A percentile compares a stretch with the other conserved stretches of the same genome.
phyloP scores from a whole-genome alignment of 306 rosid species.

The Prunus mira region DNA sequence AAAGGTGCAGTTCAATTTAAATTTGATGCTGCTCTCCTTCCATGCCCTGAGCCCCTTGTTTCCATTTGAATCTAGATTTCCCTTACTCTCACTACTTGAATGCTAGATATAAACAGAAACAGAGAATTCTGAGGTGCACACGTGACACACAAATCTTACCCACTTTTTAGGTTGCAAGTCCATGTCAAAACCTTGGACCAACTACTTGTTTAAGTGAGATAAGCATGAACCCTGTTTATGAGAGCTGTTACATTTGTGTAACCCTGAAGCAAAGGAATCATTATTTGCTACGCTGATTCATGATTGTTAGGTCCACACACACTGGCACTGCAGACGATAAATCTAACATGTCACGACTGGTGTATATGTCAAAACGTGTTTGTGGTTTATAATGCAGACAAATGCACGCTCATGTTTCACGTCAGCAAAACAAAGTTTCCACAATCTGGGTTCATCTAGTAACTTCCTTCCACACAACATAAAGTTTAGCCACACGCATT shows the following conservation, averaged over 20 bases:
- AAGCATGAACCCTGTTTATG: not conserved
- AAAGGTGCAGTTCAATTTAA: too few relatives aligned
- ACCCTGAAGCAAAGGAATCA: not conserved
- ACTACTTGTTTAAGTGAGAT: not conserved
- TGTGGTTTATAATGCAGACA: constrained; percentile 1
- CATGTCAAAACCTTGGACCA: constrained; percentile 6
- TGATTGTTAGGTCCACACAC: not conserved
- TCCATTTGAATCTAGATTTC: too few relatives aligned
- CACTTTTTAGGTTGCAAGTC: not conserved
- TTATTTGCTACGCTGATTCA: not conserved
- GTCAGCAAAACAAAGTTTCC: not conserved
- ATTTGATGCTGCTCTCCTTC: too few relatives aligned
- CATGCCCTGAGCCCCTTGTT: too few relatives aligned
- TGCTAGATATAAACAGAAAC: not conserved
- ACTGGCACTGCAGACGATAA: not conserved
- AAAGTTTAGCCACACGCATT: not conserved
- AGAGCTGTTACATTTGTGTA: not conserved
- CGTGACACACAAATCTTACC: not conserved
- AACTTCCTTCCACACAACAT: not conserved
- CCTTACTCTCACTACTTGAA: too few relatives aligned
- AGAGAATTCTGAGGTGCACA: not conserved
- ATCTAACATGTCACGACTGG: not conserved
- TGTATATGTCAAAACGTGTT: not conserved
- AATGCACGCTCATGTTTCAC: not conserved
- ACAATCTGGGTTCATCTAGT: not conserved